Conservation (phyloP, 108 stramenopile species). For the Nitzschia sp. region DNA sequence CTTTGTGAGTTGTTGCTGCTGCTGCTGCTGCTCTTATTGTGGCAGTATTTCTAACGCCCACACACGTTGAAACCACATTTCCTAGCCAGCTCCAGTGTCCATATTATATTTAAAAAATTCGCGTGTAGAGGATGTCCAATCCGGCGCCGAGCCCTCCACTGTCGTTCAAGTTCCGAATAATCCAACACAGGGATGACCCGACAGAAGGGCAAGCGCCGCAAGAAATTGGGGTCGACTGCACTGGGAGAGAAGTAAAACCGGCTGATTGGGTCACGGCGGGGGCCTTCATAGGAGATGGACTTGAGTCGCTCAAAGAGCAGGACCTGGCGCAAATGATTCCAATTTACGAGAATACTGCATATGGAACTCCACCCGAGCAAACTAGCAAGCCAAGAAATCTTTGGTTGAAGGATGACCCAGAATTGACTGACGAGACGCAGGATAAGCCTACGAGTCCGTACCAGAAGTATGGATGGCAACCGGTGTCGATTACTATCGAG, state of each 20-base stretch:
- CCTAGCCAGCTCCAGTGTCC: too few relatives aligned
- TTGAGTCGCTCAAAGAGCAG: not conserved
- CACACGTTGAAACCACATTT: too few relatives aligned
- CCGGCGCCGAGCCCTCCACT: not conserved
- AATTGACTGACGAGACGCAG: not conserved
- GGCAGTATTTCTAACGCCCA: too few relatives aligned
- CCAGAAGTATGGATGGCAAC: conserved; percentile 13
- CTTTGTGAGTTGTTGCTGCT: too few relatives aligned
- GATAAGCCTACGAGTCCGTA: conserved; percentile 4
- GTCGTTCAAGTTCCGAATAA: not conserved
- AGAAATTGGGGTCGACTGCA: not conserved
- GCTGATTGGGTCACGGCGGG: conserved; percentile 1
- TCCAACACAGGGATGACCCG: conserved; percentile 7
- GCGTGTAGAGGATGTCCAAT: too few relatives aligned
- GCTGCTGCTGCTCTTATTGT: too few relatives aligned
- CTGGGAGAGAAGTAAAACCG: not conserved
- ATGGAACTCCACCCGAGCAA: not conserved
- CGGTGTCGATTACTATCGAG: not conserved
- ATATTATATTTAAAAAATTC: too few relatives aligned
- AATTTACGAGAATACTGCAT: conserved; percentile 5
- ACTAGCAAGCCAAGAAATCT: not conserved
- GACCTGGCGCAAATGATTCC: conserved; percentile 5
- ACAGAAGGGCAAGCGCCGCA: not conserved
- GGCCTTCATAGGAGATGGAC: conserved; percentile 5
- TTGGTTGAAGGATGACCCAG: not conserved